A percentile compares a stretch with the other conserved stretches of the same genome.
These are phyloP conservation scores for Magnolia changhungtana DNA, from an alignment of 164 flowering plant species.

Conservation along the genomic window DNA sequence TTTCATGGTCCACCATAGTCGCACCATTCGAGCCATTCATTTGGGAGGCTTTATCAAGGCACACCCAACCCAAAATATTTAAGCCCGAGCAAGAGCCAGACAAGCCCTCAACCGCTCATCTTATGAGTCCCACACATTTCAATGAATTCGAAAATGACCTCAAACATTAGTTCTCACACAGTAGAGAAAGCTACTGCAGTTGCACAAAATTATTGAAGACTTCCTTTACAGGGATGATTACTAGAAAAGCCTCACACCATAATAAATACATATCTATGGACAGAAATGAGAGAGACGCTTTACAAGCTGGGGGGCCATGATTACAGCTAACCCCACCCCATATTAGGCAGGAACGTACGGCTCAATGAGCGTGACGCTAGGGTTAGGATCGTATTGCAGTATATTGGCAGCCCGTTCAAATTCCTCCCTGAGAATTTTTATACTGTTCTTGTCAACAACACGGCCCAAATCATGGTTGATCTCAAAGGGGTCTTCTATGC, in stretches of 20 bases:
- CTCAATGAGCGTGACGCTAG: slow-evolving; percentile 65
- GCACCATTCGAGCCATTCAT: too few species aligned
- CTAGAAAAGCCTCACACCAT: slow-evolving; percentile 1
- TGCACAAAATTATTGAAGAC: not conserved
- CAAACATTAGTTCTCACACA: not conserved
- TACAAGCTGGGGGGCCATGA: slow-evolving; percentile 11
- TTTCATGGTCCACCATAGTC: too few species aligned
- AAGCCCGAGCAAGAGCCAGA: too few species aligned
- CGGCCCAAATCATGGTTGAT: slow-evolving; percentile 86
- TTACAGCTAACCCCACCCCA: slow-evolving; percentile 1
- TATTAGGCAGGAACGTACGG: slow-evolving; percentile 35
- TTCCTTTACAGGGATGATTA: slow-evolving; percentile 6
- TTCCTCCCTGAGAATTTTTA: slow-evolving; percentile 74
- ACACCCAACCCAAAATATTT: too few species aligned
- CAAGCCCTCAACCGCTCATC: too few species aligned
- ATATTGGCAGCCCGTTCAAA: slow-evolving; percentile 86
- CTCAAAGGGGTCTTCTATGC: slow-evolving; percentile 97
- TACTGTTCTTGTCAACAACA: slow-evolving; percentile 84
- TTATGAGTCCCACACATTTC: too few species aligned
- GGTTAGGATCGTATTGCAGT: slow-evolving; percentile 74
- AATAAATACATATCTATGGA: slow-evolving; percentile 7
- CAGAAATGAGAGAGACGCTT: not conserved
- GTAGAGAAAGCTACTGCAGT: not conserved
- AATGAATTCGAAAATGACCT: not conserved
- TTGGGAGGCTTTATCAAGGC: too few species aligned